Percentiles rank a stretch among this genome's conserved stretches.
phyloP scores from a whole-genome alignment of 495 filamentous ascomycete genomes.

The Antarctomyces pellizariae region DNA sequence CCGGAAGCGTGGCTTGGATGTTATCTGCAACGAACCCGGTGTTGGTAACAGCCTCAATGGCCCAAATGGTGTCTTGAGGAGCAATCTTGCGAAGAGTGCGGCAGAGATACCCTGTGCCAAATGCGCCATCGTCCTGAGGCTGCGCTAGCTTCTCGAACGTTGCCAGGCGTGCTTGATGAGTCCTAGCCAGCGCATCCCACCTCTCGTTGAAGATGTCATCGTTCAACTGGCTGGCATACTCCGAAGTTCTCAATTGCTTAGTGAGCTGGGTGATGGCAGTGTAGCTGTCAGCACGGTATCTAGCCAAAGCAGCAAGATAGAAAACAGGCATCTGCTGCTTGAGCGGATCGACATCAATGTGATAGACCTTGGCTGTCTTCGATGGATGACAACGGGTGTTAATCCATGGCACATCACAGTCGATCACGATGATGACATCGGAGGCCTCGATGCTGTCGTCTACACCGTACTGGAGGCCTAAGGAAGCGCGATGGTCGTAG shows the following conservation, averaged over 20 bases:
- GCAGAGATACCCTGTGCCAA: constrained; percentile 50
- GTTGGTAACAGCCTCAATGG: constrained; percentile 75
- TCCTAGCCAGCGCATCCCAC: constrained; percentile 31
- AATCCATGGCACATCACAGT: constrained; percentile 59
- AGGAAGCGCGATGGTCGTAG: constrained; percentile 41
- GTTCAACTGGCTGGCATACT: constrained; percentile 20
- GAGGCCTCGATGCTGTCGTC: constrained; percentile 53
- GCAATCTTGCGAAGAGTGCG: constrained; percentile 35
- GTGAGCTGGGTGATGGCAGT: constrained; percentile 51
- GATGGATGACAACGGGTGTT: constrained; percentile 33
- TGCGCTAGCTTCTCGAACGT: constrained; percentile 31
- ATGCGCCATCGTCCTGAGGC: constrained; percentile 34
- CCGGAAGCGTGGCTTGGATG: constrained; percentile 49
- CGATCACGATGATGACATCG: constrained; percentile 66
- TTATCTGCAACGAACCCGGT: constrained; percentile 60
- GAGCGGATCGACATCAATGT: constrained; percentile 68
- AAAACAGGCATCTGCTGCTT: constrained; percentile 74
- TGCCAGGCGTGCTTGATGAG: constrained; percentile 34
- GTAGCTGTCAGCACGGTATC: constrained; percentile 54
- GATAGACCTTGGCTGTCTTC: constrained; percentile 43
- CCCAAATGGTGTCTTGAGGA: constrained; percentile 61
- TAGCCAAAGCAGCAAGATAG: constrained; percentile 48
- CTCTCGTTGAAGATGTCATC: constrained; percentile 20
- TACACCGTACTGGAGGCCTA: constrained; percentile 55
- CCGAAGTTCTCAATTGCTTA: constrained; percentile 23